A percentile compares a stretch with the other conserved stretches of the same genome.
Evolutionary conservation across 2,329 filamentous ascomycete species (phyloP).

Genomic region (Aureobasidium musti): DNA sequence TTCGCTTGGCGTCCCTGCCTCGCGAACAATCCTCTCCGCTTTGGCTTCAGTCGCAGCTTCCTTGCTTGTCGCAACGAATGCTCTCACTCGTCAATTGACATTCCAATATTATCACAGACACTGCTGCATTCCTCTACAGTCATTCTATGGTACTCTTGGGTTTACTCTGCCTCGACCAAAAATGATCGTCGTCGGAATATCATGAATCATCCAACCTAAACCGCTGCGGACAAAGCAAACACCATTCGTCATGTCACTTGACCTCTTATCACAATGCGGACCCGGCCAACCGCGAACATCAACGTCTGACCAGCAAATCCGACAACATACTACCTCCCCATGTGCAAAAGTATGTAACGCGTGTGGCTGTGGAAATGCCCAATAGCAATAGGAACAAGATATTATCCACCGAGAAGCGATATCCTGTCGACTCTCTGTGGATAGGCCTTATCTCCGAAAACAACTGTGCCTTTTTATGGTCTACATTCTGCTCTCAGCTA

Average conservation of each 20-base stretch:
- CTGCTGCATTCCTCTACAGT: neutral
- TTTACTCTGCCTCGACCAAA: neutral
- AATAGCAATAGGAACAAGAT: too few species aligned
- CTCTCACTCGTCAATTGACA: neutral
- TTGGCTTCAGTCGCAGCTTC: neutral
- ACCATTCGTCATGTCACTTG: conserved; percentile 23
- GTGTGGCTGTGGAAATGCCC: too few species aligned
- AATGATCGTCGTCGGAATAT: conserved; percentile 1
- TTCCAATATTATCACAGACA: neutral
- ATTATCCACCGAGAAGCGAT: too few species aligned
- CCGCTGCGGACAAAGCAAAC: conserved; percentile 23
- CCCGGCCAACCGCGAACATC: neutral
- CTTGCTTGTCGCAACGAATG: conserved; percentile 12
- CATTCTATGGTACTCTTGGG: neutral
- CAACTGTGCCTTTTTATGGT: too few species aligned
- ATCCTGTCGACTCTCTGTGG: too few species aligned
- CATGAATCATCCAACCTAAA: conserved; percentile 21
- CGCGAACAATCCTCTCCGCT: too few species aligned
- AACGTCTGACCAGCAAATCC: too few species aligned
- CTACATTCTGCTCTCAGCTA: too few species aligned
- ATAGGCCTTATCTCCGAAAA: too few species aligned
- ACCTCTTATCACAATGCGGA: conserved; percentile 5
- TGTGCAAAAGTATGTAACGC: too few species aligned
- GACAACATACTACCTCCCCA: neutral
- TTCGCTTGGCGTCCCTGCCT: neutral